These are phyloP conservation scores for Pseudomicrostroma phylloplanum DNA, from an alignment of 1,284 basidiomycete species.

Conservation along the genomic window DNA sequence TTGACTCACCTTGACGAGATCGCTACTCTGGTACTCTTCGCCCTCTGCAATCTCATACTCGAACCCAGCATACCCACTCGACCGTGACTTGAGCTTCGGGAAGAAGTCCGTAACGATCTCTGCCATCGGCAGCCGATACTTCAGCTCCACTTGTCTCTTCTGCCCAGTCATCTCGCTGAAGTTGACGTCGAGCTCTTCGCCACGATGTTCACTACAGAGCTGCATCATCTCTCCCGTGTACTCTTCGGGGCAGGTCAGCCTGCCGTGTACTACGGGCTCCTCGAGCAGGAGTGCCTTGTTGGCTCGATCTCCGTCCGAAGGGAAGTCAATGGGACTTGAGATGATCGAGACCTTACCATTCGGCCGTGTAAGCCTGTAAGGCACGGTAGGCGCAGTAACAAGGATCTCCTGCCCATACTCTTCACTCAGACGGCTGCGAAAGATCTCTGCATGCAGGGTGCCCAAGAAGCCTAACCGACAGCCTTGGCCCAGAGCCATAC, in stretches of 20 bases:
- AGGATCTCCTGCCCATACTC: slow-evolving; percentile 61
- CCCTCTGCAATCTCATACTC: slow-evolving; percentile 39
- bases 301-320: slow-evolving; percentile 26
- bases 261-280: slow-evolving; percentile 44
- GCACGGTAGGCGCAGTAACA: slow-evolving; percentile 47
- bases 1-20: slow-evolving; percentile 38
- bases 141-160: slow-evolving; percentile 31
- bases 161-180: slow-evolving; percentile 15
- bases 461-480: slow-evolving; percentile 91
- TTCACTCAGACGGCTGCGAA: slow-evolving; percentile 90
- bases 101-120: slow-evolving; percentile 50
- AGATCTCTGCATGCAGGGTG: slow-evolving; percentile 93
- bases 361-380: slow-evolving; percentile 38
- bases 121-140: slow-evolving; percentile 40
- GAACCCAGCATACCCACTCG: slow-evolving; percentile 42
- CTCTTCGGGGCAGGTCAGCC: slow-evolving; percentile 43
- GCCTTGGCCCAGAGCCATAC: slow-evolving; percentile 88
- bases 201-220: slow-evolving; percentile 47
- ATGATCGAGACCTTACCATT: slow-evolving; percentile 26
- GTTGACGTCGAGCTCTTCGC: slow-evolving; percentile 38
- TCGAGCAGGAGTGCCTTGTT: slow-evolving; percentile 25
- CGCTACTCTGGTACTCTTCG: slow-evolving; percentile 33
- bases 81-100: slow-evolving; percentile 49
- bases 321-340: slow-evolving; percentile 46
- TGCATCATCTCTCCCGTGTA: slow-evolving; percentile 49